Percentiles rank a stretch among this genome's conserved stretches.
These are phyloP conservation scores for Mycogone perniciosa DNA, from an alignment of 2,329 filamentous ascomycete genomes.

Conservation along the genomic window DNA sequence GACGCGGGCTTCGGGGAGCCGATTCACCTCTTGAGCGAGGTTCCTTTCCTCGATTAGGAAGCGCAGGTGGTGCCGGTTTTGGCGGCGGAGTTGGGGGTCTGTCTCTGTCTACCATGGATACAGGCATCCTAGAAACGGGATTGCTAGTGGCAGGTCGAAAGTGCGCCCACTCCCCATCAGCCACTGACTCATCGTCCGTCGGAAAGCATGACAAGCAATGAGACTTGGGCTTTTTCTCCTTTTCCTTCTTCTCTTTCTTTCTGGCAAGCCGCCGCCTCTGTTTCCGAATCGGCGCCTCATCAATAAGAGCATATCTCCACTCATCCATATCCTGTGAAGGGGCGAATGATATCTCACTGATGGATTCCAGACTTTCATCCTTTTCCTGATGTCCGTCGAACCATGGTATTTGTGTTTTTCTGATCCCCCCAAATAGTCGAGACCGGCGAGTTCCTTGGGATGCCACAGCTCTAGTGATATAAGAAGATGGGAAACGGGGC, in stretches of 20 bases:
- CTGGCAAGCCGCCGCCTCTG: conserved; percentile 12
- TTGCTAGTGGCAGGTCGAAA: conserved; percentile 14
- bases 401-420: conserved; percentile 17
- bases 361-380: conserved; percentile 19
- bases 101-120: background rate
- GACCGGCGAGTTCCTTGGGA: conserved; percentile 9
- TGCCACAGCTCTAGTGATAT: conserved; percentile 15
- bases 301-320: conserved; percentile 29
- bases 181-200: conserved; percentile 18
- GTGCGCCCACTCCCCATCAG: conserved; percentile 20
- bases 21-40: conserved; percentile 7
- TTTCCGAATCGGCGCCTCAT: conserved; percentile 22
- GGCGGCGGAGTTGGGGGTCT: conserved; percentile 8
- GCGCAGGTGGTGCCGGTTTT: conserved; percentile 8
- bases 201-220: conserved; percentile 27
- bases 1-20: conserved; percentile 4
- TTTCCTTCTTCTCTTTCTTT: background rate
- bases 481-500: conserved; percentile 21
- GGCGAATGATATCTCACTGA: conserved; percentile 28
- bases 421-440: background rate
- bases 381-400: conserved; percentile 24
- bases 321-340: conserved; percentile 24
- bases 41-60: background rate
- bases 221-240: conserved; percentile 13
- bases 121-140: background rate